Percentiles rank a stretch among this genome's conserved stretches.
Conservation (phyloP, 495 filamentous ascomycete genomes). For the Aspergillus biplanus region DNA sequence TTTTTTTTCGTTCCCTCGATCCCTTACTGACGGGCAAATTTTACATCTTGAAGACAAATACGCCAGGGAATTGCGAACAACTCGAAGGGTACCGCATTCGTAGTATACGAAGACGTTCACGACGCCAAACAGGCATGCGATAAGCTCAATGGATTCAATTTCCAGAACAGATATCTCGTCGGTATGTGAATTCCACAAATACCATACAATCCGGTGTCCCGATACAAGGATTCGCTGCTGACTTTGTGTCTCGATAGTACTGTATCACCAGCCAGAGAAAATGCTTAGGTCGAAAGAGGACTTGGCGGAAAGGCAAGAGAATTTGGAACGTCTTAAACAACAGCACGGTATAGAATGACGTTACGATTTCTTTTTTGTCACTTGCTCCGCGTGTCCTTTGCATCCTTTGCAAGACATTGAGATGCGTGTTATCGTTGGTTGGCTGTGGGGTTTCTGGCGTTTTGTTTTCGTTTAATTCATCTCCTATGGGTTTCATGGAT, state of each 20-base stretch:
- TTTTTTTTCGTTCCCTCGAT: neutral
- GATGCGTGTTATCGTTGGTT: slow-evolving; percentile 46
- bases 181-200: slow-evolving; percentile 60
- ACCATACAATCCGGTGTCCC: too few species aligned
- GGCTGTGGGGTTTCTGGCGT: slow-evolving; percentile 53
- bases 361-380: slow-evolving; percentile 38
- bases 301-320: slow-evolving; percentile 89
- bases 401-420: slow-evolving; percentile 32
- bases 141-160: slow-evolving; percentile 99
- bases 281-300: slow-evolving; percentile 92
- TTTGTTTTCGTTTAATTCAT: slow-evolving; percentile 32
- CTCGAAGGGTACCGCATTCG: slow-evolving; percentile 97
- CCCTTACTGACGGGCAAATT: slow-evolving; percentile 31
- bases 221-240: neutral
- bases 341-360: slow-evolving; percentile 97
- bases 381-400: slow-evolving; percentile 42
- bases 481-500: slow-evolving; percentile 38
- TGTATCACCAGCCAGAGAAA: slow-evolving; percentile 99
- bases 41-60: slow-evolving; percentile 72
- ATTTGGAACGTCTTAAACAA: slow-evolving; percentile 95
- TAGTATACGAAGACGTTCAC: slow-evolving; percentile 99
- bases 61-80: slow-evolving; percentile 96
- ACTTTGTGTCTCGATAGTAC: slow-evolving; percentile 55
- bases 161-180: slow-evolving; percentile 98
- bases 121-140: slow-evolving; percentile 98